Evolutionary conservation across 179 eudicot genomes (phyloP).

Genomic region (Beta corolliflora): DNA sequence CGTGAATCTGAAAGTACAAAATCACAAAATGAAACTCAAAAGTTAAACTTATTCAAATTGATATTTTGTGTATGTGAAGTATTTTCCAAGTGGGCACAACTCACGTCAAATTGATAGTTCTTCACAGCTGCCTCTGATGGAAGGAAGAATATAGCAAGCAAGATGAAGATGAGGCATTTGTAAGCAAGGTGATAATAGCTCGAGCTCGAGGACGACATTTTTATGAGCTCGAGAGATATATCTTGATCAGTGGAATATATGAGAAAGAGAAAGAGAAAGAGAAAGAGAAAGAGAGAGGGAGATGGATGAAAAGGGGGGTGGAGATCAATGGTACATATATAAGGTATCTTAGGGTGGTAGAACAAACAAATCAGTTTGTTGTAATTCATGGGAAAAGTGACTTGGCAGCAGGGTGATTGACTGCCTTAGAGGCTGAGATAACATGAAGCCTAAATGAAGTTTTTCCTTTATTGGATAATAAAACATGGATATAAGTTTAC

Average conservation of each 20-base stretch:
- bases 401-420: conserved; percentile 14
- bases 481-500: conserved; percentile 29
- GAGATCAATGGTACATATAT: conserved; percentile 15
- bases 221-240: neutral
- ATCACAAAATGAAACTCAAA: neutral
- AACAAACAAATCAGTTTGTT: conserved; percentile 28
- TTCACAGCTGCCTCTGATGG: conserved; percentile 44
- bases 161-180: conserved; percentile 11
- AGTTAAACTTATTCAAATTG: neutral
- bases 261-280: too few species aligned
- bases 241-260: neutral
- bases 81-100: conserved; percentile 3
- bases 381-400: conserved; percentile 21
- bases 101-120: conserved; percentile 56
- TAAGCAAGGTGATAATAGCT: conserved; percentile 6
- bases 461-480: conserved; percentile 11
- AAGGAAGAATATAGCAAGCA: conserved; percentile 15
- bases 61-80: neutral
- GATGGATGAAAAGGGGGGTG: neutral
- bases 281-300: too few species aligned
- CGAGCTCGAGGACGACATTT: conserved; percentile 17
- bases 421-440: conserved; percentile 28
- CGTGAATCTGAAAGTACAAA: conserved; percentile 47
- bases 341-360: conserved; percentile 18
- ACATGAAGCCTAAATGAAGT: conserved; percentile 29